Evolutionary conservation across 176 grass and related monocot genomes (phyloP), one percentile per base, ranked within the genome.

Genomic region (Zoysia pacifica): DNA sequence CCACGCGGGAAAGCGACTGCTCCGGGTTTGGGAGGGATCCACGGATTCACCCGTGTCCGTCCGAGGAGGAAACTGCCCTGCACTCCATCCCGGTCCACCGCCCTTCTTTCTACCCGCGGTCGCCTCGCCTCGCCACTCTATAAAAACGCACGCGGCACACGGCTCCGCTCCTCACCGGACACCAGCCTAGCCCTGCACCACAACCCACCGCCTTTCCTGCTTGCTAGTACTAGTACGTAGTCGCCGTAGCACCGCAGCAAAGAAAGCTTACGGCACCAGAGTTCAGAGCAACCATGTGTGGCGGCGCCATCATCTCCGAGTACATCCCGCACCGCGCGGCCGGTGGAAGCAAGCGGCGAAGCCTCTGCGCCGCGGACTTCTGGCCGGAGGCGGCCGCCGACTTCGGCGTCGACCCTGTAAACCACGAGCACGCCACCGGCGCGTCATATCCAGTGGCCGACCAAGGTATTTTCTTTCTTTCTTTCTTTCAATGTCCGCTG

Each of bases 221-320:
- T 1, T 47, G 8, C 45, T 47, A 5, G 6, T 20, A 8, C 55
- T 18, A 58, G 55, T 9, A 28, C 28, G 28, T 28, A 28, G 28
- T 28, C 28, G 28, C 10, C 2, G 11, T 13, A 55, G 13, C 60
- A 14, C 18, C 9, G 72, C 42, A 64, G 74, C 59, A 65, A 36
- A 35, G 12, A 2, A 4, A 4, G 2, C 13, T 14, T 14, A 3
- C 28, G 28, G 28, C 11, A 4, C 40, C 41, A 4, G 12, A 1
- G 1, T 4, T 3, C 12, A 20, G n/a, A 1, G 6, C n/a, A 56
- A 35, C 59, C 59, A 84, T 89, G 87, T 89, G 87, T 3, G 87
- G 82, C 77, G 87, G 87, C 82, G 78, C 82, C 0, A 85, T 77
- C 77, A 81, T 81, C 67, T 81, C 87, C 77, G 87, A 85, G 48